phyloP scores from a whole-genome alignment of 108 stramenopile genomes.

The Seminavis robusta region DNA sequence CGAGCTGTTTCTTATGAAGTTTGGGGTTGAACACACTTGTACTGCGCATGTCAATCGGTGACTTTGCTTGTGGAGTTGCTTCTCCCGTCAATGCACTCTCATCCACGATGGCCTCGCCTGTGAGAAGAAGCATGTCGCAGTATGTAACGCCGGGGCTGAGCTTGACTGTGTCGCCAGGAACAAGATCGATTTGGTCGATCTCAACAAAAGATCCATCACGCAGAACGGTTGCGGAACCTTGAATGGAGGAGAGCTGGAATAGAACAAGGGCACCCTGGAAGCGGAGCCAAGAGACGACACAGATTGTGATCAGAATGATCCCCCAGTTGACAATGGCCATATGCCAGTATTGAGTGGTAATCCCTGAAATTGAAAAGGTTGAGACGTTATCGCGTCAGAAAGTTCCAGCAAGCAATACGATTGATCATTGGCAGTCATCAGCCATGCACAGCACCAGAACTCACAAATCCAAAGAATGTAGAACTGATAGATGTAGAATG shows the following conservation, averaged over 20 bases:
- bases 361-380: too few species aligned
- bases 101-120: conserved; percentile 28
- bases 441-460: too few species aligned
- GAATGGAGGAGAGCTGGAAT: conserved; percentile 30
- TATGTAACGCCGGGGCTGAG: conserved; percentile 34
- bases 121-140: conserved; percentile 46
- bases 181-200: conserved; percentile 39
- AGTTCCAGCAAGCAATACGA: too few species aligned
- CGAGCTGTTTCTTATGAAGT: conserved; percentile 37
- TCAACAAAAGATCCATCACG: conserved; percentile 31
- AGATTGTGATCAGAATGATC: conserved; percentile 30
- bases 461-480: conserved; percentile 66
- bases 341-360: conserved; percentile 45
- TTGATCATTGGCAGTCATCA: too few species aligned
- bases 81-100: conserved; percentile 62
- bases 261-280: conserved; percentile 36
- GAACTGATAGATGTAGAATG: conserved; percentile 56
- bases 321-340: conserved; percentile 39
- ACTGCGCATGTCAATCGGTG: conserved; percentile 26
- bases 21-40: conserved; percentile 18
- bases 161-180: conserved; percentile 44
- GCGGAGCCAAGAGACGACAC: conserved; percentile 35
- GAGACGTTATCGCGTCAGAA: too few species aligned
- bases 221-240: conserved; percentile 38
- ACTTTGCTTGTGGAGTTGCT: conserved; percentile 43